Evolutionary conservation across 345 rosid genomes (phyloP).

Genomic region (Citrus cavaleriei): DNA sequence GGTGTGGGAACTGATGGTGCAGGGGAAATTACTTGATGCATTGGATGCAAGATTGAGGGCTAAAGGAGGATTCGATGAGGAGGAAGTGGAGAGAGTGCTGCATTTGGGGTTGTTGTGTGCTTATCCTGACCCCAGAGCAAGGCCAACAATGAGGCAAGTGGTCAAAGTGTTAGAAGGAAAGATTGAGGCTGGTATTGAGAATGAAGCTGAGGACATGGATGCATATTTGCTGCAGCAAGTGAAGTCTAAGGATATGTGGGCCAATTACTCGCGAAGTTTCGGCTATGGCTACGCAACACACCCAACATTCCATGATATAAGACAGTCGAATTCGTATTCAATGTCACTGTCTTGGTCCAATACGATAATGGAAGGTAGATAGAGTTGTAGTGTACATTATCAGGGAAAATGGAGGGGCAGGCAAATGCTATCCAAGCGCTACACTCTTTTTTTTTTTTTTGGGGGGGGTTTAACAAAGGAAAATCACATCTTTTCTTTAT

Average conservation of each 20-base stretch:
- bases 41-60: constrained; percentile 42
- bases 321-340: constrained; percentile 34
- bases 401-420: neutral
- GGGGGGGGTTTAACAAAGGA: neutral
- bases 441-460: neutral
- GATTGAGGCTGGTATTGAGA: constrained; percentile 27
- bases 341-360: constrained; percentile 43
- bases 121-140: constrained; percentile 44
- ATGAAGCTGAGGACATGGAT: constrained; percentile 47
- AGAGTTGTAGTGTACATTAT: neutral
- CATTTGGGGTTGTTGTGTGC: constrained; percentile 66
- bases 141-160: constrained; percentile 82
- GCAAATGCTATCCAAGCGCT: neutral
- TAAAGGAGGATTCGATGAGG: constrained; percentile 28
- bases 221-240: constrained; percentile 43
- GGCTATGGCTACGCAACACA: constrained; percentile 20
- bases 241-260: constrained; percentile 31
- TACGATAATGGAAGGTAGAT: constrained; percentile 39
- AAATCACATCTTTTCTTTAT: neutral
- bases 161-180: constrained; percentile 58
- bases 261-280: constrained; percentile 20
- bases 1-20: constrained; percentile 40
- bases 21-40: constrained; percentile 39
- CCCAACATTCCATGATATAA: constrained; percentile 48
- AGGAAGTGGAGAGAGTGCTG: constrained; percentile 46